These are phyloP conservation scores for Amanita jacksonii DNA, from an alignment of 768 basidiomycete species.

Conservation along the genomic window DNA sequence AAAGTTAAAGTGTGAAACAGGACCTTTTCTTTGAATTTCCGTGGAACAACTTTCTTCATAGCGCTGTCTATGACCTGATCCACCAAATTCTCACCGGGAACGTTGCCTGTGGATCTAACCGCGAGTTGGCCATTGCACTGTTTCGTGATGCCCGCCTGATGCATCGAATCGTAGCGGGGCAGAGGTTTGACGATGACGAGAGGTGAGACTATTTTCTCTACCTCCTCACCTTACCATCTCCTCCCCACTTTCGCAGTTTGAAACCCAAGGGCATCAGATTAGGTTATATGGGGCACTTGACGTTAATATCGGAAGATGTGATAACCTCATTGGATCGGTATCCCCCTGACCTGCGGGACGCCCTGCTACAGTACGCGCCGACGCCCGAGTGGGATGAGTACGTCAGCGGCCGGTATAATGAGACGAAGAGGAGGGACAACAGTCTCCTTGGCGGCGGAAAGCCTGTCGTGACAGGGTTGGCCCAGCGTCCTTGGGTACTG, in stretches of 20 bases:
- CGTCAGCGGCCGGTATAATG: slow-evolving; percentile 74
- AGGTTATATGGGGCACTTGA: slow-evolving; percentile 96
- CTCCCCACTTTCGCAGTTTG: slow-evolving; percentile 28
- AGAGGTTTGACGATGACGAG: slow-evolving; percentile 68
- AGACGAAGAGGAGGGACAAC: slow-evolving; percentile 77
- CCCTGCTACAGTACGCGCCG: slow-evolving; percentile 60
- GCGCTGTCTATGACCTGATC: slow-evolving; percentile 89
- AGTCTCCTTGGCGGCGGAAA: slow-evolving; percentile 81
- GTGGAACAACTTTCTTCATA: slow-evolving; percentile 97
- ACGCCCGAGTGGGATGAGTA: slow-evolving; percentile 84
- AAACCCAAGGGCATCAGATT: slow-evolving; percentile 73
- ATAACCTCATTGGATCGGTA: slow-evolving; percentile 84
- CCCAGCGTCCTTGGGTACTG: slow-evolving; percentile 49
- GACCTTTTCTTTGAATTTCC: slow-evolving; percentile 94
- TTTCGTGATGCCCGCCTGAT: slow-evolving; percentile 84
- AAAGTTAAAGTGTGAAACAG: slow-evolving; percentile 32
- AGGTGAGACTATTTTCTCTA: slow-evolving; percentile 33
- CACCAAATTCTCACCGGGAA: slow-evolving; percentile 92
- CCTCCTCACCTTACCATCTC: slow-evolving; percentile 1
- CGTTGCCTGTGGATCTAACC: slow-evolving; percentile 73
- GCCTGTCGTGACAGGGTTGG: slow-evolving; percentile 40
- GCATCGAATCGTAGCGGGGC: slow-evolving; percentile 81
- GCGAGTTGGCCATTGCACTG: slow-evolving; percentile 72
- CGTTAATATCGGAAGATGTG: slow-evolving; percentile 91
- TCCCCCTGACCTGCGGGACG: slow-evolving; percentile 63